Base-by-base conservation (phyloP, 176 grass and related monocot species). In the Ensete ventricosum region DNA sequence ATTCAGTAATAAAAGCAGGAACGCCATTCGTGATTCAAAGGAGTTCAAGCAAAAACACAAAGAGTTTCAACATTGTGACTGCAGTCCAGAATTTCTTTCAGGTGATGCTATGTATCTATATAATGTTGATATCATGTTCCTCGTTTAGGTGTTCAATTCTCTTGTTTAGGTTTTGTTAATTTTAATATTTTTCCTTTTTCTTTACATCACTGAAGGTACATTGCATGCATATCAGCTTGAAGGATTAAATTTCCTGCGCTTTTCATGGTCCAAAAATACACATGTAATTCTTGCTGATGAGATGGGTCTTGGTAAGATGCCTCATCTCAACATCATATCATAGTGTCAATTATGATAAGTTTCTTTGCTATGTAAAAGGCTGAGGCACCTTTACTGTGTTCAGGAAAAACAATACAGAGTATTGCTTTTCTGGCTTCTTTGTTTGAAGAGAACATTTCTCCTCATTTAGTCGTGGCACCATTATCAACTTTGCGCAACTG, bases 401-500 rank as follows among this genome's bases (percentile, higher is more conserved):
- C 83, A 99, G 96, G 96, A 52, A 99, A 99, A 88, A 99, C 96
- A 8, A 99, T 99, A 91, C 96, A 99, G 72, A 99, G 96, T 79
- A 99, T 99, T 82, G 96, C 96, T 73, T 95, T 99, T 88, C 63
- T 99, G 70, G 91, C 86, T 76, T 89, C 96, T 74, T 68, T 99
- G 26, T 87, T 89, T 60, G 84, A 88, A 87, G 87, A 99, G 65
- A 95, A 86, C 21, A 68, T 91, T 78, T 82, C 87, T 73, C 96
- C 88, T 55, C 84, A 94, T 83, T 84, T 99, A 49, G 96, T 99
- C n/a, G 96, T 99, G 69, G 96, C 91, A 52, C 96, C 96, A 60
- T 81, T 99, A 72, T 99, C 96, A 65, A 99, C 96, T 54, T 76
- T 99, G 74, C 82, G 91, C 68, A 99, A 99, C 67, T 99, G 96